Evolutionary conservation across 495 filamentous ascomycete genomes (phyloP).

Genomic region (Podospora pseudocomata): DNA sequence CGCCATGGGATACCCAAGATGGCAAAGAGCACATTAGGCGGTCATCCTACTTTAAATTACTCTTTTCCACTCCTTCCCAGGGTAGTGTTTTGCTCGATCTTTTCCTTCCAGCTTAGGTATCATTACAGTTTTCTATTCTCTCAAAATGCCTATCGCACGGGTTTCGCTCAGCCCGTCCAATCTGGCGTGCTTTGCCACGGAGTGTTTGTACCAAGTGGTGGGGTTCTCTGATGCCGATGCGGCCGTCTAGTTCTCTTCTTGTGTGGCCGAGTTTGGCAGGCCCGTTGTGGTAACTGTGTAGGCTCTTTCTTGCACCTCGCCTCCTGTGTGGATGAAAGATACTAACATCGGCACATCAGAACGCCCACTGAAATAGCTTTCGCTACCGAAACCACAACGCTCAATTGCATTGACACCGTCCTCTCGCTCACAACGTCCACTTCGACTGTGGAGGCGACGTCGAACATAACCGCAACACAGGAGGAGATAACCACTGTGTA

Average conservation of each 20-base stretch:
- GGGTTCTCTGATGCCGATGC: no score
- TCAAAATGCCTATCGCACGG: no score
- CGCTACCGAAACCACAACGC: background rate
- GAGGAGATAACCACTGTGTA: background rate
- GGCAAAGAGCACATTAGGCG: no score
- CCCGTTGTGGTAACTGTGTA: background rate
- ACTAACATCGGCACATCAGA: background rate
- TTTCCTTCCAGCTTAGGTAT: no score
- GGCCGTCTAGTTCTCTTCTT: background rate
- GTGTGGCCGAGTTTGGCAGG: conserved; percentile 1
- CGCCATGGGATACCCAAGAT: no score
- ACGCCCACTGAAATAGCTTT: background rate
- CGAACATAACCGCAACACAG: background rate
- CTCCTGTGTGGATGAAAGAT: background rate
- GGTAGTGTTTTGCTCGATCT: no score
- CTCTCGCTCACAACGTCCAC: background rate
- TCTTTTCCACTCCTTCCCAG: no score
- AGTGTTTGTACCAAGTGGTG: no score
- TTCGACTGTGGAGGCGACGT: background rate
- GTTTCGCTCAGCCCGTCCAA: no score
- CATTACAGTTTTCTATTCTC: no score
- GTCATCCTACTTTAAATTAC: no score
- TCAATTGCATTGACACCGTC: conserved; percentile 3
- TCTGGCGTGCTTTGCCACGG: no score
- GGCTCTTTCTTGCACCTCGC: background rate